Percentiles rank a stretch among this genome's conserved stretches.
Evolutionary conservation across 1,284 basidiomycete species (phyloP).

Genomic region (Cryptococcus sp.): DNA sequence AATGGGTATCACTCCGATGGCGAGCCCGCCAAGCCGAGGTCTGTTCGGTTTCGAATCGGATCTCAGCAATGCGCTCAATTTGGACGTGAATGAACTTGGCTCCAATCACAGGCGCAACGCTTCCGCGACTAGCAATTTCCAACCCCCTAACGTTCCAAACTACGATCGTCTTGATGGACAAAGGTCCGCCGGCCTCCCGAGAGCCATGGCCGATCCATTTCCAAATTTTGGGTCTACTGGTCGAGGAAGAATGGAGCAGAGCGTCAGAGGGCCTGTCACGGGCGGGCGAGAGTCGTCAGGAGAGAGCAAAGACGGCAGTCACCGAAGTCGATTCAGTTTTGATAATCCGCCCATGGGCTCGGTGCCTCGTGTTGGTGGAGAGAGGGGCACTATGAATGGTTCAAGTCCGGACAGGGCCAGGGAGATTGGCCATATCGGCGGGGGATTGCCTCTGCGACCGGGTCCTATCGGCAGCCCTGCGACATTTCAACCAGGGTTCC

Average conservation of each 20-base stretch:
- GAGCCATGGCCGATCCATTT: slow-evolving; percentile 7
- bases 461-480: slow-evolving; percentile 22
- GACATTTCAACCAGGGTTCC: slow-evolving; percentile 13
- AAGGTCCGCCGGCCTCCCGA: neutral
- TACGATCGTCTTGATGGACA: slow-evolving; percentile 11
- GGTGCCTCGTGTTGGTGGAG: slow-evolving; percentile 4
- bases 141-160: slow-evolving; percentile 11
- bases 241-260: slow-evolving; percentile 21
- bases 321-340: slow-evolving; percentile 26
- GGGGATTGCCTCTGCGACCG: neutral
- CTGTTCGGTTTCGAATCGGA: slow-evolving; percentile 70
- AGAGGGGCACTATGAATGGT: neutral
- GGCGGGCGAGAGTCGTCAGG: slow-evolving; percentile 19
- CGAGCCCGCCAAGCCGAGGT: slow-evolving; percentile 29
- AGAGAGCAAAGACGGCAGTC: slow-evolving; percentile 20
- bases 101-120: slow-evolving; percentile 25
- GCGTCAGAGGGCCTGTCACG: slow-evolving; percentile 1
- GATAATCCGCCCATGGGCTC: slow-evolving; percentile 18
- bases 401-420: slow-evolving; percentile 6
- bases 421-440: slow-evolving; percentile 11
- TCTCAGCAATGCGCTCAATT: slow-evolving; percentile 63
- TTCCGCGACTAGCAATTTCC: neutral
- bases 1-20: slow-evolving; percentile 59
- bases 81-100: slow-evolving; percentile 57
- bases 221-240: slow-evolving; percentile 16